Base-by-base conservation (phyloP, 805 yeast genomes). In the Candida vaughaniae region DNA sequence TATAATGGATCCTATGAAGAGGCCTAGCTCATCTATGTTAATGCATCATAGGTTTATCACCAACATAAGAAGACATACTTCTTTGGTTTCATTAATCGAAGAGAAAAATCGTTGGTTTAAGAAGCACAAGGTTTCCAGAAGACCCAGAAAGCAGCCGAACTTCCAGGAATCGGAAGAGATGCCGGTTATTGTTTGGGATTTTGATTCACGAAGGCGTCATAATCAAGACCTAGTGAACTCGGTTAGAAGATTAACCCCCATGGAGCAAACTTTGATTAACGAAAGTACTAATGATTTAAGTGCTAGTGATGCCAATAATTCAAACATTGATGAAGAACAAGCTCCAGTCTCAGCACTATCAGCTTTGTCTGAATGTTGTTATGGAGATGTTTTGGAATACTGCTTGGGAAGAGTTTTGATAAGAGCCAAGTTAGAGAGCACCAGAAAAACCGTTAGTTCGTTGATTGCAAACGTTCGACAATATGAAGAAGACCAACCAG, bases 1-100 rank as follows among this genome's bases (percentile, higher is more conserved):
- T 41, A 59, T 71, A 15, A 87, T 82, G 56, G 77, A 78, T 42
- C 93, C 95, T 1, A 43, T 44, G 2, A 53, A 66, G 39, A 71
- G 98, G 45, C 89, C 91, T 0, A 58, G 76, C 12, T 85, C 91
- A 0, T 42, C 55, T 0, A 61, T 64, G 10, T 64, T 93, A 31
- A 61, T 85, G 40, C 71, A 69, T 29, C 73, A 71, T 33, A 67
- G 69, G 33, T 82, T 82, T 51, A 60, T 84, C 14, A 66, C 62
- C 32, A 52, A 55, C 28, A 49, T 57, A 27, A 60, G 71, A 42
- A 52, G 57, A 34, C 28, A 40, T 14, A 31, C 57, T 6, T 57
- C 56, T 39, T 45, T 60, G 2, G 45, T 58, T 8, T 58, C 55
- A 30, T 42, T 78, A 31, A 64, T 81, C 7, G 52, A 61, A 35